phyloP scores from a whole-genome alignment of 2,329 filamentous ascomycete genomes.

The Fusarium heterosporum region DNA sequence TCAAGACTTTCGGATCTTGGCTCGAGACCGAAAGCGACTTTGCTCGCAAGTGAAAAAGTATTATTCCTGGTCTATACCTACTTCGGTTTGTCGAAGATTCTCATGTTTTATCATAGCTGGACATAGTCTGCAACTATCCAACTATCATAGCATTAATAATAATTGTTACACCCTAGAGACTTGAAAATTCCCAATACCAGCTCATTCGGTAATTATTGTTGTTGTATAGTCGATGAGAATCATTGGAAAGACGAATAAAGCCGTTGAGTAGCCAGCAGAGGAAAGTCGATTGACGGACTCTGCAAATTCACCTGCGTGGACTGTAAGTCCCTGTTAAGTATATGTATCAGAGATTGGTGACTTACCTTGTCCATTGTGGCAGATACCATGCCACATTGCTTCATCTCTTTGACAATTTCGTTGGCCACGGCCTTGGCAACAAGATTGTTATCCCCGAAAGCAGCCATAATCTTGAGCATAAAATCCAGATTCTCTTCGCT shows the following conservation, averaged over 20 bases:
- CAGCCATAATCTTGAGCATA: slow-evolving; percentile 10
- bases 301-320: neutral
- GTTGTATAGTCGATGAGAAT: too few relatives aligned
- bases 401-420: slow-evolving; percentile 22
- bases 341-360: neutral
- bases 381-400: slow-evolving; percentile 4
- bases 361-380: slow-evolving; percentile 9
- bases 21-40: slow-evolving; percentile 24
- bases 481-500: slow-evolving; percentile 11
- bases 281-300: neutral
- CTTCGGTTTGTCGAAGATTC: neutral
- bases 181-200: neutral
- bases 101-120: neutral
- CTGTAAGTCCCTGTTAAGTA: neutral
- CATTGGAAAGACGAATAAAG: neutral
- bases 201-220: neutral
- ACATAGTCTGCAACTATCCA: neutral
- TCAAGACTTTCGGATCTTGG: slow-evolving; percentile 16
- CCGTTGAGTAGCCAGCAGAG: slow-evolving; percentile 16
- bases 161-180: neutral
- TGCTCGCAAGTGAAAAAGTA: neutral
- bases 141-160: neutral
- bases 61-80: too few relatives aligned
- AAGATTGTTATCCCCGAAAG: slow-evolving; percentile 4
- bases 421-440: slow-evolving; percentile 3